These are phyloP conservation scores for Lojkania enalia DNA, from an alignment of 2,329 filamentous ascomycete genomes.

Conservation along the genomic window DNA sequence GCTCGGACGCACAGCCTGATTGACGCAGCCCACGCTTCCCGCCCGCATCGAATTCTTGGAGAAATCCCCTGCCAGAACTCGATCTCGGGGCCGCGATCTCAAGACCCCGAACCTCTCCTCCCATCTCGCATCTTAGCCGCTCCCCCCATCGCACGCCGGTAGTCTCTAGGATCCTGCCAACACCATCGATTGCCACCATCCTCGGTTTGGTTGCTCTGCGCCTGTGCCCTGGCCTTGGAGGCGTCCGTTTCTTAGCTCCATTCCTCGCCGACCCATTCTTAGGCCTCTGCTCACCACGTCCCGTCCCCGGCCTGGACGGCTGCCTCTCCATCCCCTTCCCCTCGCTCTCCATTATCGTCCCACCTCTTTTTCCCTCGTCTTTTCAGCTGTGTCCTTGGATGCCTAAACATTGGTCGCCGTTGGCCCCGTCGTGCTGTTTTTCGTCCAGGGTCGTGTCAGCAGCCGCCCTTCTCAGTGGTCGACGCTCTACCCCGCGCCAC, in stretches of 20 bases:
- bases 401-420: not conserved
- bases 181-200: constrained; percentile 22
- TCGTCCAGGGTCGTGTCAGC: not conserved
- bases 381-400: constrained; percentile 1
- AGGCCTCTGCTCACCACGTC: constrained; percentile 25
- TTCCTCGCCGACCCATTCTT: constrained; percentile 31
- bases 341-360: too few relatives aligned
- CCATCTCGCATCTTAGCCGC: constrained; percentile 9
- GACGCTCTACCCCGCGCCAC: not conserved
- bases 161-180: constrained; percentile 8
- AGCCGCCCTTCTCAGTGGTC: not conserved
- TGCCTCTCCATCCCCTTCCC: constrained; percentile 30
- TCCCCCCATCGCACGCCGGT: constrained; percentile 7
- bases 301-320: constrained; percentile 22
- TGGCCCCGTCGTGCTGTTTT: not conserved
- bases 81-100: constrained; percentile 2
- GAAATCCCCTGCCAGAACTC: not conserved
- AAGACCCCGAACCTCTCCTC: not conserved
- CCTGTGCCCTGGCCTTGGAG: constrained; percentile 22
- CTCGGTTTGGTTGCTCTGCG: constrained; percentile 20
- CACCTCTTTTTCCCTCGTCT: constrained; percentile 1
- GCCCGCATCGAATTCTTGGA: constrained; percentile 4
- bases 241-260: constrained; percentile 22
- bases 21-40: constrained; percentile 2
- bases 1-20: not conserved